Evolutionary conservation across 768 basidiomycete species (phyloP).

Genomic region (Amanita phalloides): DNA sequence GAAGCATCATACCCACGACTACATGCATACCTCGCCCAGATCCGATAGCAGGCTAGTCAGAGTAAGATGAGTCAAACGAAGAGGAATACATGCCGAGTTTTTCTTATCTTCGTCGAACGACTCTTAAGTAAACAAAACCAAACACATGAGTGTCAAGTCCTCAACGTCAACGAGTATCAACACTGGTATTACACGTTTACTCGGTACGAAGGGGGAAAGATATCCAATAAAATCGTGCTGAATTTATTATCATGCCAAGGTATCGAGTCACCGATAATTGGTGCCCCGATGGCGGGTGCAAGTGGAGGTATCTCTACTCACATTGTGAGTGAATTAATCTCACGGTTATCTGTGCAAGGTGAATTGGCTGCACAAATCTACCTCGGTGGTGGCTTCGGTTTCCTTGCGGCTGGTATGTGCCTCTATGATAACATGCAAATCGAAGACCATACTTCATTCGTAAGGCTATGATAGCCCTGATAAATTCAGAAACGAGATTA

Average conservation of each 20-base stretch:
- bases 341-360: constrained; percentile 16
- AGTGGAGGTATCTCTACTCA: constrained; percentile 35
- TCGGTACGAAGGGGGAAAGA: constrained; percentile 26
- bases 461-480: constrained; percentile 38
- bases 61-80: neutral
- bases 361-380: constrained; percentile 49
- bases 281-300: constrained; percentile 63
- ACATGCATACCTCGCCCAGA: constrained; percentile 95
- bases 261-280: constrained; percentile 47
- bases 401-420: constrained; percentile 47
- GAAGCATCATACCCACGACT: constrained; percentile 92
- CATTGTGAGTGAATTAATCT: constrained; percentile 1
- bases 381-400: constrained; percentile 67
- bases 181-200: constrained; percentile 17
- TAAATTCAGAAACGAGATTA: constrained; percentile 38
- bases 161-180: neutral
- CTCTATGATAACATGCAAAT: neutral
- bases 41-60: constrained; percentile 65
- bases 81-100: constrained; percentile 44
- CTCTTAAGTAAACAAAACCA: constrained; percentile 10
- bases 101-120: constrained; percentile 86
- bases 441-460: neutral
- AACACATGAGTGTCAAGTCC: neutral
- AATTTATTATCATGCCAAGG: constrained; percentile 21
- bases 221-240: neutral